A percentile compares a stretch with the other conserved stretches of the same genome.
phyloP scores from a whole-genome alignment of 345 rosid species.

The Eucalyptus coolabah region DNA sequence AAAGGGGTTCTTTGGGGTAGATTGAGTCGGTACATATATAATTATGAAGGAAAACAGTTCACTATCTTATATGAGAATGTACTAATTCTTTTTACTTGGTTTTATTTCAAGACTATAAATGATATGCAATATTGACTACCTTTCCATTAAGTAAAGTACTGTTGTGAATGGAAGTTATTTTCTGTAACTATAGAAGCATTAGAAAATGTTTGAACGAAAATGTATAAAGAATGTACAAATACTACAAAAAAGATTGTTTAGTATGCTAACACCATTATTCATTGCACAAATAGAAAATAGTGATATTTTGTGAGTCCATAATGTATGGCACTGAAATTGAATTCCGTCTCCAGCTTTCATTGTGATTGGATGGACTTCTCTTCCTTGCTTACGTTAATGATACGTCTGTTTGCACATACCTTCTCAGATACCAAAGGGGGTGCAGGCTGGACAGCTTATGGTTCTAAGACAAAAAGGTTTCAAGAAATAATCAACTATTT shows the following conservation, averaged over 20 bases:
- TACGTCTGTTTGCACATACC: neutral
- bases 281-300: no score
- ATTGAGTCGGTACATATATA: neutral
- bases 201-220: neutral
- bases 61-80: neutral
- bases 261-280: no score
- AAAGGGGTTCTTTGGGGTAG: neutral
- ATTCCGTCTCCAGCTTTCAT: neutral
- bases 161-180: neutral
- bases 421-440: constrained; percentile 72
- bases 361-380: neutral
- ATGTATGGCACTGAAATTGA: neutral
- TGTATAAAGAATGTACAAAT: no score
- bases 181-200: no score
- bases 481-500: neutral
- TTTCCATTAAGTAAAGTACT: neutral
- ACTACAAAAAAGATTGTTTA: no score
- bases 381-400: neutral
- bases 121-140: neutral
- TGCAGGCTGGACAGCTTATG: constrained; percentile 67
- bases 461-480: constrained; percentile 64
- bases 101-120: neutral
- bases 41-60: neutral
- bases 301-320: neutral
- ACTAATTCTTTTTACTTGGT: neutral